Evolutionary conservation across 352 stramenopile genomes (phyloP).

Genomic region (Vaucheria bursata): DNA sequence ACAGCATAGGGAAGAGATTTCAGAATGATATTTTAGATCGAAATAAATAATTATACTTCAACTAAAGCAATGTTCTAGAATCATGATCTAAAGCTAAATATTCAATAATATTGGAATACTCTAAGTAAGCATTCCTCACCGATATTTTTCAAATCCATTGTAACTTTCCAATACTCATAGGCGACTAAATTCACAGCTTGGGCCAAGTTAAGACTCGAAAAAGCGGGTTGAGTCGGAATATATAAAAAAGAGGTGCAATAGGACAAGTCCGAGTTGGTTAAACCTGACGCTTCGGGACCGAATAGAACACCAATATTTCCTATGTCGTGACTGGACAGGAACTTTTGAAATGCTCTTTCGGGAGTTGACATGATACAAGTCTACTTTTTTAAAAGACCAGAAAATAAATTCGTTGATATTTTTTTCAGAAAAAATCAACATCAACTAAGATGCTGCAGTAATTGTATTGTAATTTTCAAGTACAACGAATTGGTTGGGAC

Average conservation of each 20-base stretch:
- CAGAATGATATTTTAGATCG: too few species aligned
- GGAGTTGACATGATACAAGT: neutral
- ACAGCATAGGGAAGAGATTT: too few species aligned
- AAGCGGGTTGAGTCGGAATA: neutral
- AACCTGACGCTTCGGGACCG: neutral
- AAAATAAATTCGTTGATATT: too few species aligned
- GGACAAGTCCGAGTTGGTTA: neutral
- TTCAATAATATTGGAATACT: too few species aligned
- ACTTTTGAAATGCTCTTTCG: neutral
- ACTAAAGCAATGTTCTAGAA: too few species aligned
- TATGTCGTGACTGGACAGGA: neutral
- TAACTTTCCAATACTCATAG: slow-evolving; percentile 6
- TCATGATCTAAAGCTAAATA: too few species aligned
- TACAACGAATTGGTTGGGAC: neutral
- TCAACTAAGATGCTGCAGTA: neutral
- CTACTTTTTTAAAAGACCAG: neutral
- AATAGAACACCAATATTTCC: neutral
- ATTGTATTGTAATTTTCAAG: neutral
- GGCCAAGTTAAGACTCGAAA: neutral
- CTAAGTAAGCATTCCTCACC: too few species aligned
- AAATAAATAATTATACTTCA: too few species aligned
- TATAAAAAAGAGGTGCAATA: neutral
- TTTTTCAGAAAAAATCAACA: neutral
- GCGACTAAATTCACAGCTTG: neutral
- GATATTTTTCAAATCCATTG: too few species aligned